phyloP scores from a whole-genome alignment of 139 green algal species.

The Chlorella sp. region DNA sequence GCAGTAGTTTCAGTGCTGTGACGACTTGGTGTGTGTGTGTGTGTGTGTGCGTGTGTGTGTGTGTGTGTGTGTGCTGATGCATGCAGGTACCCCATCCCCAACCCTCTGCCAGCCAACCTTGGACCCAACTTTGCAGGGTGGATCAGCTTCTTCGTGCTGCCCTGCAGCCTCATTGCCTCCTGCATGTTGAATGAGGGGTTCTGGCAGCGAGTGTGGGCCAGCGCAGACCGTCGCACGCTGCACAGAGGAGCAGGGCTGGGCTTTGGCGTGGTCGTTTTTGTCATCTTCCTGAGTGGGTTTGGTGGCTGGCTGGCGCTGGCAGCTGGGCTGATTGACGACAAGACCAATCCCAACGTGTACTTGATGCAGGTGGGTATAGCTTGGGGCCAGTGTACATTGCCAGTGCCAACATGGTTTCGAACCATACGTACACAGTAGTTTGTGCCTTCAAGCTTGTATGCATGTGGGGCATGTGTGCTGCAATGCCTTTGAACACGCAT shows the following conservation, averaged over 20 bases:
- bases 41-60: no score
- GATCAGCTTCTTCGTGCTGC: slow-evolving; percentile 61
- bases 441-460: no score
- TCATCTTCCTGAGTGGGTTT: slow-evolving; percentile 63
- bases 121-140: slow-evolving; percentile 40
- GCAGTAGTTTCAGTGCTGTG: not conserved
- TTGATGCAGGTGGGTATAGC: slow-evolving; percentile 53
- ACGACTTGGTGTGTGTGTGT: not conserved
- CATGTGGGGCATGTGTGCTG: no score
- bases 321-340: slow-evolving; percentile 36
- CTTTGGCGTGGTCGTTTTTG: slow-evolving; percentile 19
- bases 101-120: not conserved
- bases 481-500: no score
- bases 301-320: slow-evolving; percentile 68
- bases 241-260: slow-evolving; percentile 28
- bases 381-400: no score
- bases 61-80: not conserved
- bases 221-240: slow-evolving; percentile 6
- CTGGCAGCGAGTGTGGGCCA: slow-evolving; percentile 70
- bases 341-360: slow-evolving; percentile 57
- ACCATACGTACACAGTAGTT: no score
- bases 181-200: slow-evolving; percentile 56
- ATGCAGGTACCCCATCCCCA: not conserved
- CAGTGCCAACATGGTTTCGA: no score
- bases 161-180: slow-evolving; percentile 63